Conservation (phyloP, 345 rosid species). For the Camelina neglecta region DNA sequence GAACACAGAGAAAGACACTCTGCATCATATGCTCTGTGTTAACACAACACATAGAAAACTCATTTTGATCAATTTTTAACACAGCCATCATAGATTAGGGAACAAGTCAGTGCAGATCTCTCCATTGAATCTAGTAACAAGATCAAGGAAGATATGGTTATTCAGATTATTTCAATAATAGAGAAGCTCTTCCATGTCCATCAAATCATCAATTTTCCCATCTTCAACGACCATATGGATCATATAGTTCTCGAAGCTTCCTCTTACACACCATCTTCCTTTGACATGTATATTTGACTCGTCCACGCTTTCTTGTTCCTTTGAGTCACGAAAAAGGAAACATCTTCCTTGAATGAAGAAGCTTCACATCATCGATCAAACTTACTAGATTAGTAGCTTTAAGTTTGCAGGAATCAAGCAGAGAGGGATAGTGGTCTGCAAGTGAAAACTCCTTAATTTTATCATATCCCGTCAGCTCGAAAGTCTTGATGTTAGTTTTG, state of each 20-base stretch:
- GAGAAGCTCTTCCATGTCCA: conserved; percentile 82
- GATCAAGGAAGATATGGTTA: conserved; percentile 63
- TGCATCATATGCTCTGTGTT: neutral
- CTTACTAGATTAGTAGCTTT: too few relatives aligned
- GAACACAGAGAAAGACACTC: neutral
- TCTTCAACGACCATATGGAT: conserved; percentile 80
- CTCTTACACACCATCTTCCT: conserved; percentile 54
- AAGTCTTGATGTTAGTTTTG: too few relatives aligned
- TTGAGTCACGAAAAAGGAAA: conserved; percentile 54
- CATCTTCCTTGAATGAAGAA: conserved; percentile 40
- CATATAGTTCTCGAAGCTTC: conserved; percentile 80
- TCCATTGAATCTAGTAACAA: conserved; percentile 77
- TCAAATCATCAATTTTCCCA: conserved; percentile 64
- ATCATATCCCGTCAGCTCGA: too few relatives aligned
- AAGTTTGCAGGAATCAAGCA: too few relatives aligned
- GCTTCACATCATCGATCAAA: too few relatives aligned
- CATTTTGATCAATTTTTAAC: neutral
- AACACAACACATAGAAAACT: neutral
- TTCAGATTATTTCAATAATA: too few relatives aligned
- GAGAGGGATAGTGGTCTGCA: too few relatives aligned
- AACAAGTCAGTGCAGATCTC: conserved; percentile 67
- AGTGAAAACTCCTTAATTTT: too few relatives aligned
- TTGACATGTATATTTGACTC: conserved; percentile 12
- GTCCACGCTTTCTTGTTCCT: conserved; percentile 31
- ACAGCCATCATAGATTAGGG: neutral